These are phyloP conservation scores for Abortiporus biennis DNA, from an alignment of 1,284 basidiomycete genomes.

Conservation along the genomic window DNA sequence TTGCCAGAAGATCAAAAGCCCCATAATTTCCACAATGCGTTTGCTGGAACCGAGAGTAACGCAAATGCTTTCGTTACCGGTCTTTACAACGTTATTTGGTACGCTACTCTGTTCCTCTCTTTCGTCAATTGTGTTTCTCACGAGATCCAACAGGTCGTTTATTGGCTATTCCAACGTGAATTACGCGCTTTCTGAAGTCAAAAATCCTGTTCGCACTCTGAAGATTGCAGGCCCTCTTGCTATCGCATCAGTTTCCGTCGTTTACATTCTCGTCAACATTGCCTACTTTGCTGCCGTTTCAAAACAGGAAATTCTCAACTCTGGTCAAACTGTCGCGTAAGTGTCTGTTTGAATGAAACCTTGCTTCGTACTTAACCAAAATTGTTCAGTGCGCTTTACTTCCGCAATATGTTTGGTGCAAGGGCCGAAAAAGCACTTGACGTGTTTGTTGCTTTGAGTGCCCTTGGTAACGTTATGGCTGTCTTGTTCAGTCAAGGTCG, in stretches of 20 bases:
- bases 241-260: slow-evolving; percentile 37
- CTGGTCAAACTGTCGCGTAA: slow-evolving; percentile 51
- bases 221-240: slow-evolving; percentile 55
- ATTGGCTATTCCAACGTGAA: background rate
- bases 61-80: slow-evolving; percentile 36
- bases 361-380: too few species aligned
- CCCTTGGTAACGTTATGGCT: slow-evolving; percentile 52
- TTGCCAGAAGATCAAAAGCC: slow-evolving; percentile 36
- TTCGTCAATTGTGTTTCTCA: slow-evolving; percentile 25
- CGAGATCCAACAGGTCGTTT: too few species aligned
- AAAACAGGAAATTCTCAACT: slow-evolving; percentile 50
- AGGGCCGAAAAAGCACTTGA: slow-evolving; percentile 50
- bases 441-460: slow-evolving; percentile 50
- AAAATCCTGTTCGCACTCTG: slow-evolving; percentile 54
- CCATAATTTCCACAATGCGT: slow-evolving; percentile 33
- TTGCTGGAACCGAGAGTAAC: slow-evolving; percentile 42
- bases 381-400: slow-evolving; percentile 56
- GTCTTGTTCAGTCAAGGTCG: slow-evolving; percentile 54
- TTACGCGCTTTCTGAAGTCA: slow-evolving; percentile 45
- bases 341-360: too few species aligned
- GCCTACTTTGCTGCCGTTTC: slow-evolving; percentile 61
- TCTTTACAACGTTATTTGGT: slow-evolving; percentile 57
- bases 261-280: slow-evolving; percentile 53
- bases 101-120: slow-evolving; percentile 65
- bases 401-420: slow-evolving; percentile 55